phyloP scores from a whole-genome alignment of 495 filamentous ascomycete genomes.

The Hyphodiscus hymeniophilus region DNA sequence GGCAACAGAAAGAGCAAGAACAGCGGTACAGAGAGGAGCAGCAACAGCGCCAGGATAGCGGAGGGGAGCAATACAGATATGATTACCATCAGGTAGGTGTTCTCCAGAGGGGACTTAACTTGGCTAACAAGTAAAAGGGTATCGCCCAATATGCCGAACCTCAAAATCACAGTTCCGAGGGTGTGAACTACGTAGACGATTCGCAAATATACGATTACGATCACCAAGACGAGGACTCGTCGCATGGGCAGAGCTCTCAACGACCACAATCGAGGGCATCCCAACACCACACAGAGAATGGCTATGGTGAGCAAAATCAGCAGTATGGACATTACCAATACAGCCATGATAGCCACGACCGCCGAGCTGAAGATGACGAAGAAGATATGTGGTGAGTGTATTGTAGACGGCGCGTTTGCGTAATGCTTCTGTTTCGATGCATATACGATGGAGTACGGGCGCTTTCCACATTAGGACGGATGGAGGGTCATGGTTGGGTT shows the following conservation, averaged over 20 bases:
- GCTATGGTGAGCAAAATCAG: conserved; percentile 27
- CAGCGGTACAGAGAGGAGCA: conserved; percentile 34
- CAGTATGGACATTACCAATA: conserved; percentile 20
- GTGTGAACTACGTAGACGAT: conserved; percentile 47
- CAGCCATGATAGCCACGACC: conserved; percentile 10
- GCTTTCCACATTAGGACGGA: conserved; percentile 14
- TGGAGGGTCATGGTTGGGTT: conserved; percentile 7
- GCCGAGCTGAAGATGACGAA: conserved; percentile 15
- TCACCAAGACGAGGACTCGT: conserved; percentile 35
- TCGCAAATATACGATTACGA: conserved; percentile 51
- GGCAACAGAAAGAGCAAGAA: conserved; percentile 57
- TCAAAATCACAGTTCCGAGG: conserved; percentile 29
- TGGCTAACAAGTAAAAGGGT: conserved; percentile 7
- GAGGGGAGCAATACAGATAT: conserved; percentile 29
- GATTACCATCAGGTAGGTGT: conserved; percentile 40
- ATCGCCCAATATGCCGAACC: conserved; percentile 21
- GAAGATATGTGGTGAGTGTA: conserved; percentile 25
- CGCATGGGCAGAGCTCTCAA: conserved; percentile 31
- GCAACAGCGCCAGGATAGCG: conserved; percentile 31
- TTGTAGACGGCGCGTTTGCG: conserved; percentile 1
- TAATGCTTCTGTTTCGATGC: conserved; percentile 13
- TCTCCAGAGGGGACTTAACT: not conserved
- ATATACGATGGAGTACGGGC: conserved; percentile 24
- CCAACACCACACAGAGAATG: conserved; percentile 42
- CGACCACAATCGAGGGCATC: conserved; percentile 43